Evolutionary conservation across 345 rosid species (phyloP).

Genomic region (Hevea brasiliensis): DNA sequence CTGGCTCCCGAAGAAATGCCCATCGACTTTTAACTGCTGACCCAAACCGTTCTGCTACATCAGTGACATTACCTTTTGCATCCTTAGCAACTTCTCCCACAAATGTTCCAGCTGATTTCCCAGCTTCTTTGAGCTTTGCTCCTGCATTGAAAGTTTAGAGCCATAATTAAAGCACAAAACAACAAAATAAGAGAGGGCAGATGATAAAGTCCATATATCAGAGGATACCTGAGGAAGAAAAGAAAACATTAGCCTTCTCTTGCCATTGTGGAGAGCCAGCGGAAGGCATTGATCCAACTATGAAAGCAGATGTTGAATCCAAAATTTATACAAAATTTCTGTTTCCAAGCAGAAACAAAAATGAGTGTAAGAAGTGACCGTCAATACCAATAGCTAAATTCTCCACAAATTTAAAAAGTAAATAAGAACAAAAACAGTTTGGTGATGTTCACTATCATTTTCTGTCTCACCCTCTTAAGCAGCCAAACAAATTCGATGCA

Average conservation of each 20-base stretch:
- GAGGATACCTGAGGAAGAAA: slow-evolving; percentile 80
- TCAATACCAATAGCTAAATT: background rate
- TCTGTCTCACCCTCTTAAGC: background rate
- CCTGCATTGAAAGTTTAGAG: slow-evolving; percentile 42
- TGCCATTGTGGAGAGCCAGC: slow-evolving; percentile 79
- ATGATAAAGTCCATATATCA: background rate
- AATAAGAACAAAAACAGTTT: background rate
- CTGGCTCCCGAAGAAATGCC: slow-evolving; percentile 82
- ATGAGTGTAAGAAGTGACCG: background rate
- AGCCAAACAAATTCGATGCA: background rate
- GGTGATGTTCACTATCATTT: background rate
- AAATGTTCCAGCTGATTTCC: slow-evolving; percentile 77
- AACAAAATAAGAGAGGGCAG: background rate
- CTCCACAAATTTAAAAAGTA: background rate
- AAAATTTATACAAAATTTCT: background rate
- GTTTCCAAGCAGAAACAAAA: slow-evolving; percentile 1
- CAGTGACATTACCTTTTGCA: slow-evolving; percentile 83
- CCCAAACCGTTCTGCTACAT: slow-evolving; percentile 84
- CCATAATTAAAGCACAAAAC: slow-evolving; percentile 10
- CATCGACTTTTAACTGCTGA: slow-evolving; percentile 68
- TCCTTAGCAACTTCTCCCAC: slow-evolving; percentile 89
- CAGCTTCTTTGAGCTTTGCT: slow-evolving; percentile 75
- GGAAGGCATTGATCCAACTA: slow-evolving; percentile 63
- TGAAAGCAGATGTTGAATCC: slow-evolving; percentile 10
- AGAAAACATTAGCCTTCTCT: slow-evolving; percentile 75